Evolutionary conservation across 495 filamentous ascomycete genomes (phyloP), one percentile per base, ranked within the genome.

Genomic region (Penicillium bialowiezense): DNA sequence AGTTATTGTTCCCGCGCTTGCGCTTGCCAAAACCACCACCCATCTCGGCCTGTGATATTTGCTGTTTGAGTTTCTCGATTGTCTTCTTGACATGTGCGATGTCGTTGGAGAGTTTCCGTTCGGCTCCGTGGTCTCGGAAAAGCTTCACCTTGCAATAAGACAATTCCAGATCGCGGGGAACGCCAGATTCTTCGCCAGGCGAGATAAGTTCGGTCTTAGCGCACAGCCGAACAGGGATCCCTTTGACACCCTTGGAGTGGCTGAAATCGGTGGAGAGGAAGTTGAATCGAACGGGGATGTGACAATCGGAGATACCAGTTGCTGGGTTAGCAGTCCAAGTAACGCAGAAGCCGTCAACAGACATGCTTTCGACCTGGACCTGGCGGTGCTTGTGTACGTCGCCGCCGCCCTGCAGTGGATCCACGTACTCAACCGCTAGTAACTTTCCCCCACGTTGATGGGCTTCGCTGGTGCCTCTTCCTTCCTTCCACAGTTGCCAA

Each of bases 181-280:
- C 63, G 23, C 70, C 71, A n/a, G 67, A 43, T 4, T 74, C 73
- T 18, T 78, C 65, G 1, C 69, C 69, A 1, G 60, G 61, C 0
- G 65, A 64, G 0, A 87, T 53, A 13, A 81, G 62, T 40, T 91
- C 85, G 0, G 92, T 97, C 66, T 97, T 96, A 4, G 91, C 82
- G 62, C 92, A 97, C 4, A 98, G 76, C 34, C 93, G 71, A 10
- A 98, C 91, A 0, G 92, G 90, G 46, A 96, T 95, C 14, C 93
- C 93, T 64, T 97, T 97, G 23, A 98, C 92, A 23, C 93, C 93
- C 56, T 98, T 97, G 6, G 93, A 97, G 58, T 96, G 91, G 62
- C 91, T 97, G 63, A 97, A 98, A 61, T 98, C 93, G 10, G 92
- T 98, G 0, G 93, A 98, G 0, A 97, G 78, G 60, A 98, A 98